Conservation (phyloP, 768 basidiomycete genomes). For the Amanita molliuscula region DNA sequence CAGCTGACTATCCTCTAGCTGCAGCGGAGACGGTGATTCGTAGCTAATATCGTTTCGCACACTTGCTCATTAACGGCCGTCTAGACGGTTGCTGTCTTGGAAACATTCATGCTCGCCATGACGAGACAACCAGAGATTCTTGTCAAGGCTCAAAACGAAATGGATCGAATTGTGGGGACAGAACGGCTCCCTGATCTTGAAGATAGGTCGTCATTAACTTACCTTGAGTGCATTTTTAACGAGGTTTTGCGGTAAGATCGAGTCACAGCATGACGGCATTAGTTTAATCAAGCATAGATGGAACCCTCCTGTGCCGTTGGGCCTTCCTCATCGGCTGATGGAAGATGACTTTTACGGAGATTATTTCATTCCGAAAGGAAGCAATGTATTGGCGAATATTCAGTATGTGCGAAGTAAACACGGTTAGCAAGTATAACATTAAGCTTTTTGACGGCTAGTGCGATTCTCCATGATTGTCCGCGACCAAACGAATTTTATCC, state of each 20-base stretch:
- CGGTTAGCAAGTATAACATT: neutral
- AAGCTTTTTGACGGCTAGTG: constrained; percentile 18
- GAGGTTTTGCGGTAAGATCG: constrained; percentile 33
- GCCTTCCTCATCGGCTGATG: constrained; percentile 42
- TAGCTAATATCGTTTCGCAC: neutral
- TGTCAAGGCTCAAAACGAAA: constrained; percentile 37
- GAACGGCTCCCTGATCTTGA: constrained; percentile 36
- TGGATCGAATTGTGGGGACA: constrained; percentile 35
- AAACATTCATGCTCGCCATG: constrained; percentile 45
- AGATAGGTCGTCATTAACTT: constrained; percentile 34
- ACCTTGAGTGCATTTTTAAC: constrained; percentile 36
- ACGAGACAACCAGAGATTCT: constrained; percentile 39
- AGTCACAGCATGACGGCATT: constrained; percentile 1
- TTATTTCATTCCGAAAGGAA: constrained; percentile 34
- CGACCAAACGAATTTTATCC: constrained; percentile 38
- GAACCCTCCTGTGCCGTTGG: constrained; percentile 38
- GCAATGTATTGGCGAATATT: constrained; percentile 33
- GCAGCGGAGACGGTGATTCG: constrained; percentile 23
- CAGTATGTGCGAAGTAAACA: constrained; percentile 21
- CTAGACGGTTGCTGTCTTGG: constrained; percentile 40
- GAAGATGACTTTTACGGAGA: constrained; percentile 39
- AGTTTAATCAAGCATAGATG: constrained; percentile 20
- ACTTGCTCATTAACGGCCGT: neutral
- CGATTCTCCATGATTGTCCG: constrained; percentile 32
- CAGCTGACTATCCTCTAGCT: constrained; percentile 15